Percentiles rank a stretch among this genome's conserved stretches.
Evolutionary conservation across 768 basidiomycete species (phyloP).

Genomic region (Hydnomerulius pinastri): DNA sequence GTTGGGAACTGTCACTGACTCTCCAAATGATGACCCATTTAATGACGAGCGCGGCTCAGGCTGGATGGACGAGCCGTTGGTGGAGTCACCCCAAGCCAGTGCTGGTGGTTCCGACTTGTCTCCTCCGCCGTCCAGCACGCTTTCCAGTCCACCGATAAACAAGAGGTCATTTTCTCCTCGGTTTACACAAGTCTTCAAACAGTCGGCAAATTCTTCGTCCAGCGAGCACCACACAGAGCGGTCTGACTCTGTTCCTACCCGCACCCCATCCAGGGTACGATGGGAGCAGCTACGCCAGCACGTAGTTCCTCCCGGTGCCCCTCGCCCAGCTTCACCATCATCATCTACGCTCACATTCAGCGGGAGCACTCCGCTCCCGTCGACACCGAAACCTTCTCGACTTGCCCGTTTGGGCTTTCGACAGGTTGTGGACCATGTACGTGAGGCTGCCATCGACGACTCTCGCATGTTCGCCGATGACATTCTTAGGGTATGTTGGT

Average conservation of each 20-base stretch:
- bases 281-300: conserved; percentile 60
- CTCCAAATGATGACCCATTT: not conserved
- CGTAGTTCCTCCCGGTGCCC: conserved; percentile 40
- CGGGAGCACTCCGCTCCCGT: conserved; percentile 21
- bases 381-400: conserved; percentile 52
- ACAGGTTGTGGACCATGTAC: conserved; percentile 66
- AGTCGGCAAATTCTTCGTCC: conserved; percentile 1
- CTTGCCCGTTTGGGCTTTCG: conserved; percentile 55
- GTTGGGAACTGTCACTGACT: not conserved
- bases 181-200: conserved; percentile 7
- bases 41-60: not conserved
- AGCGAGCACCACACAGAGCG: not conserved
- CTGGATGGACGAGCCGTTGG: conserved; percentile 8
- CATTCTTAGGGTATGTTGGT: conserved; percentile 55
- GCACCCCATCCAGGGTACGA: conserved; percentile 41
- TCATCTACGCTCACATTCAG: conserved; percentile 1
- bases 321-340: conserved; percentile 24
- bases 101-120: not conserved
- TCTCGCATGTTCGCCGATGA: conserved; percentile 54
- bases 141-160: not conserved
- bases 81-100: conserved; percentile 4
- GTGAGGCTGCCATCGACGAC: conserved; percentile 51
- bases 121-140: not conserved
- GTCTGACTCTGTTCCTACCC: conserved; percentile 1
- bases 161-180: conserved; percentile 12